Base-by-base conservation (phyloP, 106 monocot genomes). In the Allium cepa region DNA sequence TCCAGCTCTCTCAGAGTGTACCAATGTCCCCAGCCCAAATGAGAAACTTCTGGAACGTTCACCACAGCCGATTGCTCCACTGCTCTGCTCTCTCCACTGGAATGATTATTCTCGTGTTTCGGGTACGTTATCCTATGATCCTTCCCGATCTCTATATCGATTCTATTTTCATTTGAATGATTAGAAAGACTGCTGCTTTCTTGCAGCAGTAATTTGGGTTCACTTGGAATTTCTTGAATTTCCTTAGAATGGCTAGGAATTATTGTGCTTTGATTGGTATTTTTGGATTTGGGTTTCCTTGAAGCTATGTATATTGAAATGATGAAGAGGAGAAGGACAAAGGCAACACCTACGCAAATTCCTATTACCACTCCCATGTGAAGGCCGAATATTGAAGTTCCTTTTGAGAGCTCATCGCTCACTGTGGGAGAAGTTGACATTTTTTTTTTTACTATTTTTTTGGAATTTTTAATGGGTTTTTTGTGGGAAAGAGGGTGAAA, bases 1-100 rank as follows among this genome's bases (percentile, higher is more conserved):
- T 96, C 88, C 15, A 96, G 88, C 82, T 96, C 91, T 57, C 88
- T 78, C 58, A 95, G 76, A 8, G 85, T 91, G 78, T 83, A 95
- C 95, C 95, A 95, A 59, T 86, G 85, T 4, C 96, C 96, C 96
- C 96, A 96, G 1, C 96, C 96, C 60, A 91, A 75, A 63, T 96
- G 91, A 3, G 96, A 91, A 3, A 96, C 86, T 60, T 91, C 88
- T 0, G 96, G 86, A 16, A 77, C 78, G 9, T 55, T 75, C 8
- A 64, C 59, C 11, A 63, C 17, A 1, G 26, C 74, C 5, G 36
- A 36, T 58, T 59, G 71, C 36, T 68, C 68, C 4, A 3, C 7
- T 16, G 55, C 17, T 27, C 79, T 50, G 60, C 68, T 52, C 68
- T 69, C 75, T 7, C 64, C 65, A 28, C 49, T 52, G 9, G 26